Base-by-base conservation (phyloP, 768 basidiomycete species). In the Peribolospora baueri region DNA sequence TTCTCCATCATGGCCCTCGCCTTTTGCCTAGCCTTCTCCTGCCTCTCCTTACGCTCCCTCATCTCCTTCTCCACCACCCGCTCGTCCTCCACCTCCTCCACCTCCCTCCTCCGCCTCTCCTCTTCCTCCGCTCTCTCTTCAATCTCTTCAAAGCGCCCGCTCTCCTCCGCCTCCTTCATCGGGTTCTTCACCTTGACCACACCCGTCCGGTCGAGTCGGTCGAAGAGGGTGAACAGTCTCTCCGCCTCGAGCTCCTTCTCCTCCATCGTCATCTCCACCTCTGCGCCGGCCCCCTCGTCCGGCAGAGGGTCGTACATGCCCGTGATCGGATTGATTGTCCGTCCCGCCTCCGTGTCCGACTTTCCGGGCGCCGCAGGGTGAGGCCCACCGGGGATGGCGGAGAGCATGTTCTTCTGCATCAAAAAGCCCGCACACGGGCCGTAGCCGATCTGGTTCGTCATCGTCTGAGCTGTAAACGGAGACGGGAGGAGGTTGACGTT, bases 171-270 rank as follows among this genome's bases (percentile, higher is more conserved):
- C 42, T 56, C 52, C 48, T 62, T 55, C 57, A 73, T 65, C 6
- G 70, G 65, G 54, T 74, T 71, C 56, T 65, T 74, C 41, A 85
- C 63, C 48, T 77, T 75, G 25, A 64, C 60, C 36, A 61, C 59
- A 5, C 85, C 84, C 48, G 72, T 79, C 67, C 72, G 77, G 65
- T 88, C 84, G 59, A 97, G 71, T 50, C 90, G 72, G 59, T 93
- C 84, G 63, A 98, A 97, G 14, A 97, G 71, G 42, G 82, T 78
- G 63, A 95, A 85, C 46, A 98, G 71, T 63, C 80, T 80, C 71
- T 95, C 90, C 54, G 88, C 82, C 69, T 98, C 93, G 7, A 69
- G 70, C 64, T 93, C 86, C 67, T 91, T 93, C 72, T 98, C 91
- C 65, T 90, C 88, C 40, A 90, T 81, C 0, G 86, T 81, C 88